Evolutionary conservation across 306 rosid species (phyloP), one percentile per base, ranked within the genome.

Genomic region (Sophora flavescens): DNA sequence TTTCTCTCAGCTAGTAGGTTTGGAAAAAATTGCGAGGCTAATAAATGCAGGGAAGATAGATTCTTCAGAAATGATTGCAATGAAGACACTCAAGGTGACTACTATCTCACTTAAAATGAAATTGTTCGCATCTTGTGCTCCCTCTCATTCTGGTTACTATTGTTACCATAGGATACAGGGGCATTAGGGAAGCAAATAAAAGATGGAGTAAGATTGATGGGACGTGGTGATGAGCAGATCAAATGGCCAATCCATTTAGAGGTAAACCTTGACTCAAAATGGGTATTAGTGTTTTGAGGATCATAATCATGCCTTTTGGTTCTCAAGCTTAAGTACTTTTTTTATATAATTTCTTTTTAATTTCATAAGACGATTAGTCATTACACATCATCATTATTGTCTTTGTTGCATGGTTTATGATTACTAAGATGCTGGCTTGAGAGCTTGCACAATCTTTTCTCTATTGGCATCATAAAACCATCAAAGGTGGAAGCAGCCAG

Each of bases 161-260:
- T 78, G 26, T 77, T 76, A 66, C 80, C 77, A 70, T 76, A 94
- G 98, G 98, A 94, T 84, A 82, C 98, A 63, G 86, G 90, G 73
- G 97, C 90, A 56, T 86, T 94, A 52, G 97, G 97, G 78, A 94
- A 94, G 83, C 98, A 94, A 78, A 89, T 92, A 51, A 65, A 92
- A 83, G 97, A 90, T 78, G 98, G 97, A 73, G 96, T 94, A 8
- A 80, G 98, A 80, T 85, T 94, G 84, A 92, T 94, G 98, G 97
- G 97, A 11, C 98, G 98, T 33, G 96, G 98, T 63, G 88, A 96
- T 68, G 97, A 94, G 30, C 88, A 90, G 72, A 86, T 92, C 77
- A 78, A 87, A 78, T 94, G 98, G 98, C 97, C 97, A 41, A 92
- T 94, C 80, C 89, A 92, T 84, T 80, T 94, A 13, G 98, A 94